Evolutionary conservation across 2,329 filamentous ascomycete genomes (phyloP), one percentile per base, ranked within the genome.

Genomic region (Lachnellula cervina): DNA sequence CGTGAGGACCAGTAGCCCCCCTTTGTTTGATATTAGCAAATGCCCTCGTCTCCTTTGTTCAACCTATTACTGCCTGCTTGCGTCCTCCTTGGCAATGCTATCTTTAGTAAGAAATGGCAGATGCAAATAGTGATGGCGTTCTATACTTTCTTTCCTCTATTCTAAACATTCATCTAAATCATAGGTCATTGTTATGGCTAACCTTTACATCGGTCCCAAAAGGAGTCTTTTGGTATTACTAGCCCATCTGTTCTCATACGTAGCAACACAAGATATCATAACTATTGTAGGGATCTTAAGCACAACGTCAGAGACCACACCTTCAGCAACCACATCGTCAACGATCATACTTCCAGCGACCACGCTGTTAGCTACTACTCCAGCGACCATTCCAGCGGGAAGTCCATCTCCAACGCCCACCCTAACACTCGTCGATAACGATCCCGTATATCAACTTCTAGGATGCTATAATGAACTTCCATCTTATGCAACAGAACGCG

Each of bases 381-480:
- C 48, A 17, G 48, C 49, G 34, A 42, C 37, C 9, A 21, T 19
- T 4, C 28, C 28, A 32, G 28, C 2, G 28, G 28, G 28, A 11
- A 32, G 28, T 32, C 38, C 38, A n/a, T 42, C 38, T 16, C 38
- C 38, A 19, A 42, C 42, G 17, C 32, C 53, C 13, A 52, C 45
- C 7, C 8, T 47, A 17, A 17, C 25, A 11, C 13, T 50, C 5
- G 44, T 19, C 25, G 32, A 51, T 23, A 43, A 45, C 21, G 21
- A 55, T 21, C 34, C 14, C 37, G 54, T 14, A 16, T 60, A 57
- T 47, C 25, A 49, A 35, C 40, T 59, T 4, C 32, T 59, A 6
- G 59, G 61, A n/a, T 62, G 59, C 49, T 63, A 59, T 40, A 56
- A 54, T n/a, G 59, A 63, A 53, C 55, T 57, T 32, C 35, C 49